phyloP scores from a whole-genome alignment of 2,329 filamentous ascomycete species.

The Cladophialophora psammophila region DNA sequence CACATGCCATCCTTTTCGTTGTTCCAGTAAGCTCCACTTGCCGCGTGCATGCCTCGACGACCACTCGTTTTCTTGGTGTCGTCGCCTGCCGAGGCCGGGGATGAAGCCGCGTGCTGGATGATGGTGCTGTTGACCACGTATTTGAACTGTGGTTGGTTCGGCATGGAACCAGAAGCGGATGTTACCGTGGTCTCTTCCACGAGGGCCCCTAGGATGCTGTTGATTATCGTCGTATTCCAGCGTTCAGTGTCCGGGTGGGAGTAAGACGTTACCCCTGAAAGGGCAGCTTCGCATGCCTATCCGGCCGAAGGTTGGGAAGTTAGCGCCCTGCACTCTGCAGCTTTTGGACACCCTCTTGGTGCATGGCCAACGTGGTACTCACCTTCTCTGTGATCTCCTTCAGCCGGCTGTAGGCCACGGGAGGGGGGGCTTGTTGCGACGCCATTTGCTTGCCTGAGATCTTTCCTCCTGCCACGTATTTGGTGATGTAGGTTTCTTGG shows the following conservation, averaged over 20 bases:
- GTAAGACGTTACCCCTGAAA: slow-evolving; percentile 79
- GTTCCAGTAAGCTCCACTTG: slow-evolving; percentile 60
- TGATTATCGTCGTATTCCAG: slow-evolving; percentile 95
- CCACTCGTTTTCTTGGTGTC: slow-evolving; percentile 68
- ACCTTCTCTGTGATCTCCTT: slow-evolving; percentile 87
- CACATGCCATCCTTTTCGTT: slow-evolving; percentile 62
- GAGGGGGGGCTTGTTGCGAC: slow-evolving; percentile 58
- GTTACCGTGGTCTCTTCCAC: slow-evolving; percentile 51
- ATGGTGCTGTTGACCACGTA: slow-evolving; percentile 98
- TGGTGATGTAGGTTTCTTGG: slow-evolving; percentile 23
- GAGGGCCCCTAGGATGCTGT: slow-evolving; percentile 59
- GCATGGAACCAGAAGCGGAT: slow-evolving; percentile 46
- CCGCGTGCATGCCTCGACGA: slow-evolving; percentile 72
- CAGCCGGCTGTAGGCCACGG: slow-evolving; percentile 76
- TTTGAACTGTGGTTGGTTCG: slow-evolving; percentile 72
- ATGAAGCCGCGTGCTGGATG: slow-evolving; percentile 78
- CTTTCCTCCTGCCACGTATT: slow-evolving; percentile 25
- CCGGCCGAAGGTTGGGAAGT: not conserved
- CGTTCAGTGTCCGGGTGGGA: slow-evolving; percentile 82
- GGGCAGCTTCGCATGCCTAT: slow-evolving; percentile 82
- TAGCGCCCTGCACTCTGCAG: slow-evolving; percentile 3
- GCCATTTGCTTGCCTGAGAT: slow-evolving; percentile 36
- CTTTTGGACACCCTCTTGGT: not conserved
- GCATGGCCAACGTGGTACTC: slow-evolving; percentile 47
- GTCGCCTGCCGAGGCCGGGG: slow-evolving; percentile 60